Percentiles rank a stretch among this genome's conserved stretches.
phyloP scores from a whole-genome alignment of 495 filamentous ascomycete genomes.

The Penicillium parvum region DNA sequence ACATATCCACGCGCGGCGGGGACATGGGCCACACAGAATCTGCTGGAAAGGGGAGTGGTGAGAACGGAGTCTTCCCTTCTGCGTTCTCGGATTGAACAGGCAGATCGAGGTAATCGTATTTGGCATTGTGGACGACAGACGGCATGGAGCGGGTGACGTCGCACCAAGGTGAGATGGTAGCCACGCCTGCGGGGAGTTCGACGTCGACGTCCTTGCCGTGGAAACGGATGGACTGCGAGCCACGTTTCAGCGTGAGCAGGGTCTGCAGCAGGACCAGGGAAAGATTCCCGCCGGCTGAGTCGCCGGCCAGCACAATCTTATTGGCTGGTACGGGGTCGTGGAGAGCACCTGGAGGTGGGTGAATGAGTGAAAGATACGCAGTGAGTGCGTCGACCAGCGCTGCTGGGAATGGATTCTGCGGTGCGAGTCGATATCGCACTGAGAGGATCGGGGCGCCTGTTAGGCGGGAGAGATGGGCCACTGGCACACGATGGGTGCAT shows the following conservation, averaged over 20 bases:
- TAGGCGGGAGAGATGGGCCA: slow-evolving; percentile 43
- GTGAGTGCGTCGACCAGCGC: slow-evolving; percentile 79
- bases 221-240: slow-evolving; percentile 53
- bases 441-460: slow-evolving; percentile 62
- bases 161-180: slow-evolving; percentile 66
- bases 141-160: slow-evolving; percentile 73
- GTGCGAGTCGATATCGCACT: slow-evolving; percentile 84
- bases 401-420: slow-evolving; percentile 77
- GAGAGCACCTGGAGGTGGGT: slow-evolving; percentile 68
- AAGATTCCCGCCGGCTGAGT: slow-evolving; percentile 83
- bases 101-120: slow-evolving; percentile 71
- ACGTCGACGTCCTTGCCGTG: slow-evolving; percentile 57
- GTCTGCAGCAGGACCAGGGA: slow-evolving; percentile 66
- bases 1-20: slow-evolving; percentile 67
- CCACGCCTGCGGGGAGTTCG: slow-evolving; percentile 65
- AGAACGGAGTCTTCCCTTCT: slow-evolving; percentile 13
- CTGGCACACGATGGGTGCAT: slow-evolving; percentile 52
- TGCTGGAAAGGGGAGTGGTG: slow-evolving; percentile 32
- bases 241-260: slow-evolving; percentile 64
- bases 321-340: slow-evolving; percentile 65
- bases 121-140: slow-evolving; percentile 56
- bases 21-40: slow-evolving; percentile 67
- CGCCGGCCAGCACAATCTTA: slow-evolving; percentile 78
- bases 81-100: slow-evolving; percentile 29
- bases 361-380: slow-evolving; percentile 77